These are phyloP conservation scores for Thalia dealbata DNA, from an alignment of 176 grass and related monocot species.

Conservation along the genomic window DNA sequence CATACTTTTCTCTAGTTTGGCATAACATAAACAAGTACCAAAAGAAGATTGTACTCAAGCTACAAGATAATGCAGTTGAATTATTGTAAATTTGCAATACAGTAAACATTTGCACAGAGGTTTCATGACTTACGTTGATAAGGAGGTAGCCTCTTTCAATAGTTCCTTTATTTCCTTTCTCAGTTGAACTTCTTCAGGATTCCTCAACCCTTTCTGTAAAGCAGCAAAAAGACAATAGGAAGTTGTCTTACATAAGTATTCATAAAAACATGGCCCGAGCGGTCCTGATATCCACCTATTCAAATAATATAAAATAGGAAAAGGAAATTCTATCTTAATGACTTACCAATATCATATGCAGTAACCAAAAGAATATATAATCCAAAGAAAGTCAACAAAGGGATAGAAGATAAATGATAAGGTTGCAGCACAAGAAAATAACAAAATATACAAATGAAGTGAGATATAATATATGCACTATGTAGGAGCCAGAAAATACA, in stretches of 20 bases:
- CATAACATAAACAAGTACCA: background rate
- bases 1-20: background rate
- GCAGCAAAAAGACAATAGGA: background rate
- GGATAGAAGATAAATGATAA: background rate
- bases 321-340: background rate
- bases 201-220: constrained; percentile 4
- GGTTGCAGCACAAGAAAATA: background rate
- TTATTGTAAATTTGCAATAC: background rate
- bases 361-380: background rate
- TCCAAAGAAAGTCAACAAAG: background rate
- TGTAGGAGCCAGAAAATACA: no score
- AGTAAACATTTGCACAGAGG: background rate
- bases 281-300: background rate
- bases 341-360: background rate
- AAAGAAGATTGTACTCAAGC: background rate
- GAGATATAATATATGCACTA: no score
- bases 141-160: constrained; percentile 58
- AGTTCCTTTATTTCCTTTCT: constrained; percentile 56
- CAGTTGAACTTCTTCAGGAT: constrained; percentile 47
- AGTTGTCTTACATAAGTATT: background rate
- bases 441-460: no score
- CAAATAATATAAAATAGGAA: background rate
- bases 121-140: constrained; percentile 46
- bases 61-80: background rate
- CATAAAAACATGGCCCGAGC: background rate